Base-by-base conservation (phyloP, 805 yeast species). In the Ogataea zsoltii region DNA sequence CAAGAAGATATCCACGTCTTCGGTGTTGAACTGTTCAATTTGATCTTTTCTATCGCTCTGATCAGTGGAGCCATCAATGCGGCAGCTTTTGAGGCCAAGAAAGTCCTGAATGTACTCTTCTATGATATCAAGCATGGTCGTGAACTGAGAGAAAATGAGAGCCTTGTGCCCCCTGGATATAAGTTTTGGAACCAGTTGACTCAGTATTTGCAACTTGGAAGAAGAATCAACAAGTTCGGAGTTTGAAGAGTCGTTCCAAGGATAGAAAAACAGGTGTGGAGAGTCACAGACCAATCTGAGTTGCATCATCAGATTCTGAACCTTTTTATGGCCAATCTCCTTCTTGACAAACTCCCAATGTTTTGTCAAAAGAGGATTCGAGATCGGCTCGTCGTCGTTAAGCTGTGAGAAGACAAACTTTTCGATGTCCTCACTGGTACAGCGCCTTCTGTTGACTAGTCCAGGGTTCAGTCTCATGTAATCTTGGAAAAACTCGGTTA, bases 111-210 rank as follows among this genome's bases (percentile, higher is more conserved):
- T 76, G 80, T 88, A 89, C 57, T 88, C 94, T 52, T 82, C 82
- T 0, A 94, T 57, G 11, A 94, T 65, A 55, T 92, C 96, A n/a
- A 94, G 71, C 80, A 86, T 83, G 28, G 71, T 74, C 2, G 94
- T 81, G 63, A 94, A 92, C 62, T 94, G 99, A 1, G 95, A 80
- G 62, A 94, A 94, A 1, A 94, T 79, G 36, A 94, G 70, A 0
- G 88, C 76, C 58, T 87, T 88, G 63, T 88, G 96, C 3, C 53
- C 53, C 11, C 51, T 49, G 3, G 41, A 19, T 0, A 82, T 49
- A 21, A 92, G 65, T 21, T 64, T 65, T 0, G 78, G 71, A 1
- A 85, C 65, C 21, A 94, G 64, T 53, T 83, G 83, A 48, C 85
- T 79, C 37, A 91, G 66, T 0, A 87, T 65, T 52, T 80, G 83